Percentiles rank a stretch among this genome's conserved stretches.
Evolutionary conservation across 495 filamentous ascomycete genomes (phyloP).

Genomic region (Penicillium herquei): DNA sequence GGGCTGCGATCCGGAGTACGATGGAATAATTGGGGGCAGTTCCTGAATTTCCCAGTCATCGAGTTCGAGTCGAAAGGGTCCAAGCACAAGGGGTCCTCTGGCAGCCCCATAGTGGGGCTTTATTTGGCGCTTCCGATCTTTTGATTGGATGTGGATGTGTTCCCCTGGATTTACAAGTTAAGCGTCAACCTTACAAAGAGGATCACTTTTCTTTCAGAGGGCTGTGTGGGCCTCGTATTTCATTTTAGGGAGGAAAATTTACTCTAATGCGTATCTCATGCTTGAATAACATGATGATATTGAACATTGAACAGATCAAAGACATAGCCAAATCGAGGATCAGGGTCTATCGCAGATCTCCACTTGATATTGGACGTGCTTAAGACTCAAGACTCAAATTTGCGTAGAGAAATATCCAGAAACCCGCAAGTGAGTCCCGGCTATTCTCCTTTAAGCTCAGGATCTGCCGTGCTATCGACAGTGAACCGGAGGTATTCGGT

Average conservation of each 20-base stretch:
- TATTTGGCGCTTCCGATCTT: background rate
- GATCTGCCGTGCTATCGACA: slow-evolving; percentile 13
- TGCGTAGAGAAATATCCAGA: background rate
- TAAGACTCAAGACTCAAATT: background rate
- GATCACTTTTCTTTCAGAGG: background rate
- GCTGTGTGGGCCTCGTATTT: background rate
- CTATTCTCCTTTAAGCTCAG: background rate
- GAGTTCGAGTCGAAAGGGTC: background rate
- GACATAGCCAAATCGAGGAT: background rate
- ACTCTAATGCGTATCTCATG: background rate
- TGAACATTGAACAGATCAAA: background rate
- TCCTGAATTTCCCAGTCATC: background rate
- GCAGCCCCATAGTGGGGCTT: background rate
- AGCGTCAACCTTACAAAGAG: background rate
- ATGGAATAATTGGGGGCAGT: background rate
- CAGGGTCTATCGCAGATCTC: background rate
- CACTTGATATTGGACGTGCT: background rate
- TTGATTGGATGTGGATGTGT: background rate
- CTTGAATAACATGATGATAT: background rate
- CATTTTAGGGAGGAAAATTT: background rate
- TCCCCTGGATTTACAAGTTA: background rate
- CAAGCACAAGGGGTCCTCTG: background rate
- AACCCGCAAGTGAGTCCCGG: background rate
- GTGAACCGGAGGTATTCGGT: slow-evolving; percentile 7
- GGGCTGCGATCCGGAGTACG: background rate